Evolutionary conservation across 2,329 filamentous ascomycete genomes (phyloP).

Genomic region (Colletotrichum sp.): DNA sequence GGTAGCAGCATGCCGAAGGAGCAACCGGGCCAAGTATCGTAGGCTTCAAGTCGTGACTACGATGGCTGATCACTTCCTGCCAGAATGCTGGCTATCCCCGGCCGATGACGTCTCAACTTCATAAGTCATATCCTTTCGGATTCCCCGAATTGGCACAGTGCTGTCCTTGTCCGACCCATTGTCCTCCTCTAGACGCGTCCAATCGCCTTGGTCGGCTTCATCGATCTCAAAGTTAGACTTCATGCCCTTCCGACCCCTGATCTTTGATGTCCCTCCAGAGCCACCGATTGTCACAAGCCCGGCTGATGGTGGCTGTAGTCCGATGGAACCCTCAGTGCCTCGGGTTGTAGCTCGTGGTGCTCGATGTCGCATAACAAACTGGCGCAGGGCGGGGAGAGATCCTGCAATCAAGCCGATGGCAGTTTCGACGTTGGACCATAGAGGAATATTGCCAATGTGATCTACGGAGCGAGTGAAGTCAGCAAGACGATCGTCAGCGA

Average conservation of each 20-base stretch:
- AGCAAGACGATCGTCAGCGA: not conserved
- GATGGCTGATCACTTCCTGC: not conserved
- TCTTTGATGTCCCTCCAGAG: slow-evolving; percentile 6
- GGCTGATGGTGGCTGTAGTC: not conserved
- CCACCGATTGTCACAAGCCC: slow-evolving; percentile 21
- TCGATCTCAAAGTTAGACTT: slow-evolving; percentile 11
- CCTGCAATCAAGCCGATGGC: slow-evolving; percentile 23
- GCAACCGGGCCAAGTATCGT: not conserved
- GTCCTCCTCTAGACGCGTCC: slow-evolving; percentile 22
- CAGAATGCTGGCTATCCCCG: not conserved
- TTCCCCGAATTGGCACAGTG: slow-evolving; percentile 18
- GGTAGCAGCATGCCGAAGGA: not conserved
- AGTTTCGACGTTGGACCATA: slow-evolving; percentile 25
- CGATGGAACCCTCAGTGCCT: not conserved
- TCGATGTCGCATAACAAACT: not conserved
- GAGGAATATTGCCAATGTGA: slow-evolving; percentile 22
- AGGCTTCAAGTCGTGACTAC: not conserved
- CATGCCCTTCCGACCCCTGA: slow-evolving; percentile 9
- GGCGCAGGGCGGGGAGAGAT: slow-evolving; percentile 21
- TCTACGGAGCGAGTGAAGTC: slow-evolving; percentile 3
- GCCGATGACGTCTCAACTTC: not conserved
- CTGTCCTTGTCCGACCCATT: slow-evolving; percentile 19
- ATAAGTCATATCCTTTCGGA: slow-evolving; percentile 15
- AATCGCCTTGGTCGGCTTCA: slow-evolving; percentile 12
- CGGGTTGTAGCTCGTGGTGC: not conserved